Evolutionary conservation across 2,329 filamentous ascomycete species (phyloP).

Genomic region (Cryoendolithus antarcticus): DNA sequence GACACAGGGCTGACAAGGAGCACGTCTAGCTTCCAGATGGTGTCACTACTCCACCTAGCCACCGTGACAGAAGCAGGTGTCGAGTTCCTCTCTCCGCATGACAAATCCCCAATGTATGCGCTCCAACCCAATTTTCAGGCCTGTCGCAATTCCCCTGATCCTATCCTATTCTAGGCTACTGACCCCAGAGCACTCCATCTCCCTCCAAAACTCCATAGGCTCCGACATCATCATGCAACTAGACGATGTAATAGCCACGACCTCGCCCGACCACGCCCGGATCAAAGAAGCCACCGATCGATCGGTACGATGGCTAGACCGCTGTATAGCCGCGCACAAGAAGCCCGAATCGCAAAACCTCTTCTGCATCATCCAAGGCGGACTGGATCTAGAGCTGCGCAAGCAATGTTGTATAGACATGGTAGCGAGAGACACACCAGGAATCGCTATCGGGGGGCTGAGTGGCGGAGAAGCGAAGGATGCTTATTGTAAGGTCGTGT

Average conservation of each 20-base stretch:
- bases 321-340: conserved; percentile 81
- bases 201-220: conserved; percentile 89
- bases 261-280: conserved; percentile 72
- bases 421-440: conserved; percentile 81
- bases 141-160: neutral
- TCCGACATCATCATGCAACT: conserved; percentile 99
- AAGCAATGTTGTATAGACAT: conserved; percentile 74
- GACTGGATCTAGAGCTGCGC: conserved; percentile 76
- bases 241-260: conserved; percentile 94
- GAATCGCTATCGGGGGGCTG: conserved; percentile 89
- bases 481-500: conserved; percentile 77
- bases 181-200: conserved; percentile 93
- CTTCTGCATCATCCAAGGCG: conserved; percentile 97
- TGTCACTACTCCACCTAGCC: conserved; percentile 83
- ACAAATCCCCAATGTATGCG: conserved; percentile 72
- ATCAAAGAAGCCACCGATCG: conserved; percentile 94
- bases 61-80: conserved; percentile 94
- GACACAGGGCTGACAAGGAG: neutral
- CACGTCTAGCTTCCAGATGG: conserved; percentile 88
- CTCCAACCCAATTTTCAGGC: neutral
- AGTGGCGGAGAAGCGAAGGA: conserved; percentile 91
- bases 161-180: conserved; percentile 46
- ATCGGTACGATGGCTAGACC: conserved; percentile 88
- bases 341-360: conserved; percentile 77
- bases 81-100: conserved; percentile 88